Base-by-base conservation (phyloP, 202 grass and related monocot species). In the Panicum virgatum region DNA sequence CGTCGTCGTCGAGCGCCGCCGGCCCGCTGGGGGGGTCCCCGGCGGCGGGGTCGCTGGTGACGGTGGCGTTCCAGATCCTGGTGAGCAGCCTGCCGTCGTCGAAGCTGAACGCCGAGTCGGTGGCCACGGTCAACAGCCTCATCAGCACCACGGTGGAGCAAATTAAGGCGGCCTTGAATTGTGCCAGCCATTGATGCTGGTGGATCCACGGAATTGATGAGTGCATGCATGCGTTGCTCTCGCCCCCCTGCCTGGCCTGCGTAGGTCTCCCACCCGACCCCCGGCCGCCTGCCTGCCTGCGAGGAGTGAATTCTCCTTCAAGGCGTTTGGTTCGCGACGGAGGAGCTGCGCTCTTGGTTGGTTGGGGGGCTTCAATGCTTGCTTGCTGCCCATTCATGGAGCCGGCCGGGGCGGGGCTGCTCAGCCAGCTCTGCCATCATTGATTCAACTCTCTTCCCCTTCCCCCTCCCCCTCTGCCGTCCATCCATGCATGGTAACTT, bases 121-220 rank as follows among this genome's bases (percentile, higher is more conserved):
- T 94, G 62, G 86, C 86, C 3, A 94, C 91, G 16, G 90, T 97
- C 42, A 97, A 94, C 78, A 87, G 78, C 86, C 84, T 92, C 68
- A 92, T 97, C 74, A 83, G 87, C 89, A 94, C 89, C 85, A 97
- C 94, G 22, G 92, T 97, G 76, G 89, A 94, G 85, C 94, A 97
- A 83, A 97, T 94, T 77, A 97, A 97, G 85, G 89, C 80, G 48
- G 91, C 94, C 82, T 85, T 97, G 87, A 94, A 97, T 82, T 94
- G 94, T 77, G 66, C 75, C 79, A 82, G 83, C 83, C 81, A 88
- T 83, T 88, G 80, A 88, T 87, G n/a, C n/a, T n/a, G 73, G 53
- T 7, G 26, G 44, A 48, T 51, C 19, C 3, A 66, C 37, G 44
- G 76, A 53, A 50, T 66, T 40, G 76, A 66, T 50, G 59, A 27